A percentile compares a stretch with the other conserved stretches of the same genome.
Conservation (phyloP, 257 asterid genomes). For the Solanum etuberosum region DNA sequence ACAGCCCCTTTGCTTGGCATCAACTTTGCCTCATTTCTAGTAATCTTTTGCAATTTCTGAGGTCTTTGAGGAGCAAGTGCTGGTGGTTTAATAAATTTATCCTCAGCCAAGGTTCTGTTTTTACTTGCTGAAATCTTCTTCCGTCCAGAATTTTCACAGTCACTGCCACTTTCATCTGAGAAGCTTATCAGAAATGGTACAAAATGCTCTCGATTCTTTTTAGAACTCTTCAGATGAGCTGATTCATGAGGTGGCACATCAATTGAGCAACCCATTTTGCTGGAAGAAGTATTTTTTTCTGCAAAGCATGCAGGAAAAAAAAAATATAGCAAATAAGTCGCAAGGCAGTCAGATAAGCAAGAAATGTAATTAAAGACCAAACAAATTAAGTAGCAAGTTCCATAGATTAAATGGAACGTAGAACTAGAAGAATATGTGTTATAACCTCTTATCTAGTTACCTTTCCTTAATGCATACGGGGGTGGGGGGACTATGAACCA, state of each 20-base stretch:
- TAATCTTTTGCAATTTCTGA: constrained; percentile 5
- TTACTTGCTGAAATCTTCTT: neutral
- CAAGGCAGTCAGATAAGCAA: neutral
- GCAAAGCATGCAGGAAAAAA: neutral
- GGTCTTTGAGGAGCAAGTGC: constrained; percentile 11
- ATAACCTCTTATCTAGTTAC: neutral
- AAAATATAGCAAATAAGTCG: neutral
- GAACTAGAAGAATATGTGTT: neutral
- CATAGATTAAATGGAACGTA: neutral
- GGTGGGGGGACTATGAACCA: neutral
- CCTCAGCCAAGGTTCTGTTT: constrained; percentile 5
- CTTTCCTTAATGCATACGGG: neutral
- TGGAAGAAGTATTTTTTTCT: constrained; percentile 7
- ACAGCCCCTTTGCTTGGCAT: constrained; percentile 2
- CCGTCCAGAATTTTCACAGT: constrained; percentile 22
- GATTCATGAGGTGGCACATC: constrained; percentile 15
- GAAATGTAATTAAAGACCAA: neutral
- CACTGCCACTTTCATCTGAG: constrained; percentile 41
- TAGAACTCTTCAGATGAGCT: constrained; percentile 13
- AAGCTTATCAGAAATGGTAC: constrained; percentile 45
- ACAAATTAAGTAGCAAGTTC: neutral
- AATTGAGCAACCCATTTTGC: constrained; percentile 1
- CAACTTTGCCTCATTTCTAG: constrained; percentile 2
- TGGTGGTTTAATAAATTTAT: constrained; percentile 15
- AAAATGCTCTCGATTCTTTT: constrained; percentile 27